Evolutionary conservation across 805 yeast species (phyloP), one percentile per base, ranked within the genome.

Genomic region (Metschnikowia shivogae): DNA sequence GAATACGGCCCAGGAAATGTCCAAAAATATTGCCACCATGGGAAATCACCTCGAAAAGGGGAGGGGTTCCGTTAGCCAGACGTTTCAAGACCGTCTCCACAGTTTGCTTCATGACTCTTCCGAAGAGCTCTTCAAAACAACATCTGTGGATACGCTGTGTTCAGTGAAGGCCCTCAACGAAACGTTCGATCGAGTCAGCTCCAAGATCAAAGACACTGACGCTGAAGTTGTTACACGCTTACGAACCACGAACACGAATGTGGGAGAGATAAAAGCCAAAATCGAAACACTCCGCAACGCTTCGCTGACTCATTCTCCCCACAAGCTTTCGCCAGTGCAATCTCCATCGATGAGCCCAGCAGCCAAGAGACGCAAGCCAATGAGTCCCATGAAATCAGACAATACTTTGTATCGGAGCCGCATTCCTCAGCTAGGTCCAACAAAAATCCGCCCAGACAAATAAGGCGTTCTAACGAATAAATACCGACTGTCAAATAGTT

Each of bases 371-470:
- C 38, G 46, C 22, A 44, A 41, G 34, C 41, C 46, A 6, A 39
- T 33, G 46, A 39, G 47, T 19, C 53, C 54, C 3, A 14, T 24
- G n/a, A 43, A 37, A 19, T 26, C 34, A 6, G 43, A 44, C 28
- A 41, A n/a, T 17, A 43, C 34, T 6, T 34, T 33, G 32, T 36
- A 39, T 19, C 36, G 44, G 17, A 51, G 55, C 35, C 45, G 42
- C 34, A 51, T 51, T 17, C 55, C 55, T 5, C 54, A 49, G 24
- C 36, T 51, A 11, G 38, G 35, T 22, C 49, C 36, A n/a, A 14
- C 36, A 4, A 38, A 20, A 24, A 45, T 13, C 32, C 32, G 32
- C 32, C 32, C 32, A 22, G 26, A 22, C 26, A 22, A 22, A 22
- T 22, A 22, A 22, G 8, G 6, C 26, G 26, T 22, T 22, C 26